Conservation (phyloP, 129 eudicot species). For the Silybum marianum region DNA sequence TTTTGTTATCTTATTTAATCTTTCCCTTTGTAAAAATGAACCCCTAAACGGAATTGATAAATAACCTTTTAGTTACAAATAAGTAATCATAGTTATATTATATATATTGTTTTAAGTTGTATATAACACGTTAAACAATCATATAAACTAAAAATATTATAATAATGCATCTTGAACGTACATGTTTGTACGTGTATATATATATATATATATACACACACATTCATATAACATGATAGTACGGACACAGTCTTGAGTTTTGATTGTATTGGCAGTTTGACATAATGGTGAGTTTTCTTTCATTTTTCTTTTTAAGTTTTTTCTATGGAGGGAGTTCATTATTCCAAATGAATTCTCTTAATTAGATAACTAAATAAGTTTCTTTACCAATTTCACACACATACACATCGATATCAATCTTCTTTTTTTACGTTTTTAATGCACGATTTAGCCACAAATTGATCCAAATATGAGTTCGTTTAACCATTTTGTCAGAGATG, state of each 20-base stretch:
- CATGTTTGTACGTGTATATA: neutral
- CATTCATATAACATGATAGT: neutral
- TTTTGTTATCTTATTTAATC: too few species aligned
- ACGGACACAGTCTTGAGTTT: neutral
- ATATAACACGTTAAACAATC: neutral
- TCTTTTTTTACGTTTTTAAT: too few species aligned
- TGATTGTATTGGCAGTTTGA: neutral
- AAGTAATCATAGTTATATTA: neutral
- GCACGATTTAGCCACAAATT: neutral
- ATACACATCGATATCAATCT: too few species aligned
- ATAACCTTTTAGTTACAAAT: neutral
- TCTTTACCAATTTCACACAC: neutral
- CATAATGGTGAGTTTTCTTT: conserved; percentile 1
- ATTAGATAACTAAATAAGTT: neutral
- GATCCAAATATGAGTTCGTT: neutral
- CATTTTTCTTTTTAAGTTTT: neutral
- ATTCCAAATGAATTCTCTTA: neutral
- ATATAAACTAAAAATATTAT: neutral
- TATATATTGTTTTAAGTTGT: neutral
- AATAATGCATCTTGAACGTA: neutral
- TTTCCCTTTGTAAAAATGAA: neutral
- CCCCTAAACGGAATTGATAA: neutral
- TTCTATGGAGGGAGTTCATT: neutral
- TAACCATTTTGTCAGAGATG: neutral
- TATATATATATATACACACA: too few species aligned